These are phyloP conservation scores for Penicillium sp. DNA, from an alignment of 2,329 filamentous ascomycete genomes.

Conservation along the genomic window DNA sequence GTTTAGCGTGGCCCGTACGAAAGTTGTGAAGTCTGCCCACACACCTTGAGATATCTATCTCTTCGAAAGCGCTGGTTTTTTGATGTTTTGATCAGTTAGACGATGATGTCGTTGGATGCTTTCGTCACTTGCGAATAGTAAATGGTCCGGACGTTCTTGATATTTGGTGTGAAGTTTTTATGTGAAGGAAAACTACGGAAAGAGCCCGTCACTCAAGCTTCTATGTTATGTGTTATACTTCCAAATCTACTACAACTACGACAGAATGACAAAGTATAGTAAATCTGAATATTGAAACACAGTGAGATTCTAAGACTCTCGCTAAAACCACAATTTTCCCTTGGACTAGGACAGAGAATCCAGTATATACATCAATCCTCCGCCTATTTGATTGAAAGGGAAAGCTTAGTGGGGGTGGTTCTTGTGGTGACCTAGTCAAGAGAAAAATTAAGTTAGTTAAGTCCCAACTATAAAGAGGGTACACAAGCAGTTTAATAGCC, in stretches of 20 bases:
- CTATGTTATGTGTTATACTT: not conserved
- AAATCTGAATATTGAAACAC: slow-evolving; percentile 19
- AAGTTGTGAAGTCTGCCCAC: slow-evolving; percentile 27
- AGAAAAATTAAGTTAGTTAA: slow-evolving; percentile 12
- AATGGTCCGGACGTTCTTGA: not conserved
- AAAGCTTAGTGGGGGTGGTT: slow-evolving; percentile 90
- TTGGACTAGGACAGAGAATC: slow-evolving; percentile 32
- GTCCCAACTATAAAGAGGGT: not conserved
- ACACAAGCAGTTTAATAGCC: not conserved
- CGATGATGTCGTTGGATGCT: not conserved
- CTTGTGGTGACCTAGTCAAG: slow-evolving; percentile 88
- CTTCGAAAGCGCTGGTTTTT: not conserved
- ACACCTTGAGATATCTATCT: slow-evolving; percentile 12
- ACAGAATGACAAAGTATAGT: not conserved
- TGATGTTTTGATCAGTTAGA: not conserved
- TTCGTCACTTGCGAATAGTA: not conserved
- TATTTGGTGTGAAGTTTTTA: not conserved
- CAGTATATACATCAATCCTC: slow-evolving; percentile 44
- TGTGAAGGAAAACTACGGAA: not conserved
- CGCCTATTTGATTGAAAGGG: slow-evolving; percentile 18
- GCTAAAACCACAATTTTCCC: slow-evolving; percentile 31
- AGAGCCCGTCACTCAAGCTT: not conserved
- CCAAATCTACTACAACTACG: slow-evolving; percentile 11
- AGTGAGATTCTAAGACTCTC: slow-evolving; percentile 20
- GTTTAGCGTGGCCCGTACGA: slow-evolving; percentile 36